Percentiles rank a stretch among this genome's conserved stretches.
These are phyloP conservation scores for Marasmius sp. DNA, from an alignment of 1,284 basidiomycete species.

Conservation along the genomic window DNA sequence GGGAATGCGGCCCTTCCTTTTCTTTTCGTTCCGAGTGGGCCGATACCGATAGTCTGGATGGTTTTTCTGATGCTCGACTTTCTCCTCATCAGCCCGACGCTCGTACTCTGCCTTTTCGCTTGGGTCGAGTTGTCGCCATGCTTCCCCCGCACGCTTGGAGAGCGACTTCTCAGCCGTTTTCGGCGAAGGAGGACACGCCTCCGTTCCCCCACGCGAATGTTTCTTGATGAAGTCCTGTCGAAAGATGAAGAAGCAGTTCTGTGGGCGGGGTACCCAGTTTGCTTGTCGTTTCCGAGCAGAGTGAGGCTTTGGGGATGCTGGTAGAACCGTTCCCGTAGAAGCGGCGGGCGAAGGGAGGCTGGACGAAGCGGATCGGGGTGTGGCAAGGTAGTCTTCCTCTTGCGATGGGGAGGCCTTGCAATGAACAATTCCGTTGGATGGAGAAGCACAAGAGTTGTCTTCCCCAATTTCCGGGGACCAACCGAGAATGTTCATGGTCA, in stretches of 20 bases:
- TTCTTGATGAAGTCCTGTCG: conserved; percentile 66
- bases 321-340: background rate
- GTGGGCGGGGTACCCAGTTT: conserved; percentile 77
- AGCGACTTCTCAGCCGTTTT: conserved; percentile 38
- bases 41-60: conserved; percentile 64
- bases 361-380: background rate
- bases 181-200: conserved; percentile 22
- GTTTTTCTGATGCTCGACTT: conserved; percentile 48
- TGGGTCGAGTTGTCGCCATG: conserved; percentile 51
- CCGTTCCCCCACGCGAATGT: conserved; percentile 34
- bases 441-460: background rate
- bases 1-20: conserved; percentile 24
- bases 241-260: conserved; percentile 89
- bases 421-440: background rate
- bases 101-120: conserved; percentile 51
- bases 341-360: background rate
- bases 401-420: background rate
- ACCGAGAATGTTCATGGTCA: background rate
- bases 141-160: conserved; percentile 62
- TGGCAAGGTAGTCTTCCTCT: background rate
- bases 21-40: conserved; percentile 42
- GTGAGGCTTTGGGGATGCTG: background rate
- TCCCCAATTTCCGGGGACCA: background rate
- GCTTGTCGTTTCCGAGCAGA: conserved; percentile 36
- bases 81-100: conserved; percentile 49